Evolutionary conservation across 306 rosid genomes (phyloP), one percentile per base, ranked within the genome.

Genomic region (Prunus persica): DNA sequence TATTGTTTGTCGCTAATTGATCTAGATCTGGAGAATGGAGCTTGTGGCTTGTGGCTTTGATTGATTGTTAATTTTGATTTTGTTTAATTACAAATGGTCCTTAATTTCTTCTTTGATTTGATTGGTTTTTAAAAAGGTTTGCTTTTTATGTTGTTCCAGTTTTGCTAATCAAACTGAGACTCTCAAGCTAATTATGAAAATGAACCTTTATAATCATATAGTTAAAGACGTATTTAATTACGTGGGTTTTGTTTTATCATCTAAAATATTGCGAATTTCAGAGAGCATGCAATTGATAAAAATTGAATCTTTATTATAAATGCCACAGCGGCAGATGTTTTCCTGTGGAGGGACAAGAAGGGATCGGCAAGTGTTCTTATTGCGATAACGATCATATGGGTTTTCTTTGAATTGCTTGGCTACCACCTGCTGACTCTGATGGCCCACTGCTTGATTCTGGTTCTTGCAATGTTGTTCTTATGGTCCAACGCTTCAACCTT

Each of bases 331-430:
- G 99, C 99, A 10, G 98, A 96, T 89, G 86, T 96, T 68, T 88
- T 92, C 82, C 85, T 96, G 46, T 96, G 99, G 99, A 92, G 97
- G 84, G 80, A 92, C 78, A 96, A 92, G 91, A 96, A 96, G 89
- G 71, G 87, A 65, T 90, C 98, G 0, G 96, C 84, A 3, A 83
- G 89, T 65, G 83, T 84, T 30, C 91, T 96, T 5, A 92, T 93
- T 30, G 88, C 83, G 43, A 90, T 90, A 6, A 89, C 99, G 13
- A 87, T 72, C 34, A 27, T 84, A n/a, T 96, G 99, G 99, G 41
- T 87, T 86, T 87, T 96, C 70, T 96, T 96, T 77, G 97, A 96
- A 62, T 73, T 88, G 80, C 74, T 91, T 38, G 93, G 91, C 55
- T 96, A 91, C 80, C 98, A 88, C 65, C 80, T 96, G 34, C 89